Base-by-base conservation (phyloP, 306 rosid species). In the Castanopsis chinensis region DNA sequence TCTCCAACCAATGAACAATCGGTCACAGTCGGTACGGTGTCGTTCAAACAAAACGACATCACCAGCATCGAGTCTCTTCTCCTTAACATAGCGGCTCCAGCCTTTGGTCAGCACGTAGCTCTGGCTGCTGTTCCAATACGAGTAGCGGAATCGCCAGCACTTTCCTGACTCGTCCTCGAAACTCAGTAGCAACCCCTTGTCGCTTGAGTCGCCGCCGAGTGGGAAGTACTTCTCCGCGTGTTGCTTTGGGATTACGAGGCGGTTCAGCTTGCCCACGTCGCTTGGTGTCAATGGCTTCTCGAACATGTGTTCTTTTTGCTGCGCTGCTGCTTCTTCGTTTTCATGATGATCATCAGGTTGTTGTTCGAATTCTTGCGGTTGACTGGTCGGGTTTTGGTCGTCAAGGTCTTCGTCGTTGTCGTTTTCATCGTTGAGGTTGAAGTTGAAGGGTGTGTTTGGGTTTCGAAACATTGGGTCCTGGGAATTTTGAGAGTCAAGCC, bases 71-170 rank as follows among this genome's bases (percentile, higher is more conserved):
- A 95, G 90, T 4, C 97, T 88, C 86, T 95, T 95, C 69, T 95
- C 99, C 77, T 95, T 95, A 1, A 95, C 99, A 84, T 87, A 95
- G 55, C 99, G 94, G 87, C 96, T 91, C 99, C 99, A 95, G 0
- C 99, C 99, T 6, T 95, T 95, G 17, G 99, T 95, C 10, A 95
- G 61, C 0, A 95, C 99, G 54, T 95, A 95, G 88, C 99, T 95
- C 81, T 95, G 99, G 78, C 99, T 95, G 21, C 98, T 92, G 77
- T 95, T 95, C 99, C 99, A 95, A 65, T 95, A 95, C 0, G 99
- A 95, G 89, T 95, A 95, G 23, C 99, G 96, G 80, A 95, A 95
- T 17, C 98, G 77, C 99, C 99, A 95, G 23, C 87, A 79, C 92
- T 95, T 95, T 0, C 97, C 98, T 0, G 84, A 87, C 89, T 95